Conservation (phyloP, 1,139 yeast species). For the Nadsonia commutata region DNA sequence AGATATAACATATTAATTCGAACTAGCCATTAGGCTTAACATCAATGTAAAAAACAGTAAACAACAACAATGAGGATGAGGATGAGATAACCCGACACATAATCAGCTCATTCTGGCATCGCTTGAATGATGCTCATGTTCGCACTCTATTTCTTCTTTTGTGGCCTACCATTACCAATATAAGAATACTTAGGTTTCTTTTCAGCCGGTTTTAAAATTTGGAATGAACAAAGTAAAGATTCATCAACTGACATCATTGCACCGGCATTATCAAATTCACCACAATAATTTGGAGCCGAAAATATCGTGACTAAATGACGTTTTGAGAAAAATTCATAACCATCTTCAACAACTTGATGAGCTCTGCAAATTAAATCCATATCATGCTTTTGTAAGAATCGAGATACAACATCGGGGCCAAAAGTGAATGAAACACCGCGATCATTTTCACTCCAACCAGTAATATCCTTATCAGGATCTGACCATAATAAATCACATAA, state of each 20-base stretch:
- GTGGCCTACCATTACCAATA: conserved; percentile 36
- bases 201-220: conserved; percentile 94
- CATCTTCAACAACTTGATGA: conserved; percentile 97
- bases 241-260: conserved; percentile 99
- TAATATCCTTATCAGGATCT: conserved; percentile 94
- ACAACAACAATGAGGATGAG: too few species aligned
- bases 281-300: conserved; percentile 96
- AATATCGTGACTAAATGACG: conserved; percentile 91
- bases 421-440: conserved; percentile 96
- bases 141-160: too few species aligned
- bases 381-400: conserved; percentile 89
- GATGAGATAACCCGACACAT: too few species aligned
- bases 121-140: too few species aligned
- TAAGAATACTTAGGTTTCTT: conserved; percentile 66
- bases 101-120: too few species aligned
- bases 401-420: conserved; percentile 92
- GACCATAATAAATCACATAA: conserved; percentile 95
- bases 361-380: conserved; percentile 97
- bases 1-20: too few species aligned
- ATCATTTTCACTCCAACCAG: conserved; percentile 97
- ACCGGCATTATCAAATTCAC: conserved; percentile 97
- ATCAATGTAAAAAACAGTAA: too few species aligned
- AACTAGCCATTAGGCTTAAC: too few species aligned
- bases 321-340: conserved; percentile 91
- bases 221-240: conserved; percentile 89